Base-by-base conservation (phyloP, 2,329 filamentous ascomycete species). In the Akanthomyces uredinophilus region DNA sequence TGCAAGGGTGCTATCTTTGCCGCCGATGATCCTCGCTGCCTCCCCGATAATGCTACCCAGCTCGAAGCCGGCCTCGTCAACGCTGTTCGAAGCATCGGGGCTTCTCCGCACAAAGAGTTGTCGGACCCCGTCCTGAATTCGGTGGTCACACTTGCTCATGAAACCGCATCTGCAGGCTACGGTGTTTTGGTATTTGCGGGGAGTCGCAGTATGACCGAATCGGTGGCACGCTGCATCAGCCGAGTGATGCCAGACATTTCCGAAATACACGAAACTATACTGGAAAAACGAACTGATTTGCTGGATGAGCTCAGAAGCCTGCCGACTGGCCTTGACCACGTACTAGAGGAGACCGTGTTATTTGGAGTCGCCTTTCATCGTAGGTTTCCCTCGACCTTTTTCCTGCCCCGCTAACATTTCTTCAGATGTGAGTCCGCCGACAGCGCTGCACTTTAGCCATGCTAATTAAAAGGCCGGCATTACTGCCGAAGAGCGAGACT, bases 291-390 rank as follows among this genome's bases (percentile, higher is more conserved):
- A 61, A 72, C 82, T 59, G 87, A 91, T 67, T 73, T 92, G 5
- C 70, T 92, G 2, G 82, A 82, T 35, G 86, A 91, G 35, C 70
- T 93, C 61, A 82, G 85, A 60, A 89, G 84, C 68, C 79, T 90
- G 4, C 81, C 79, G 18, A 86, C 84, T 18, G 89, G 87, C 0
- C 75, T 91, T 22, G 90, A 93, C 69, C 79, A 83, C 1, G 79
- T 80, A 1, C 77, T 93, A 11, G 83, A 85, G 67, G 84, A 84
- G 65, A 90, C 86, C 0, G 77, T 92, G 2, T 76, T 83, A 0
- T 79, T 77, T 56, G 90, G 90, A 1, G 88, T 91, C 61, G 90
- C 86, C 16, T 92, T 92, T 72, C 90, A 93, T 71, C 87, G 85
- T 87, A 70, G 74, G 83, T 75, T 52, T 29, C 16, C 22, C 14